These are phyloP conservation scores for Brachypodium distachyon DNA, from an alignment of 202 grass and related monocot genomes.

Conservation along the genomic window DNA sequence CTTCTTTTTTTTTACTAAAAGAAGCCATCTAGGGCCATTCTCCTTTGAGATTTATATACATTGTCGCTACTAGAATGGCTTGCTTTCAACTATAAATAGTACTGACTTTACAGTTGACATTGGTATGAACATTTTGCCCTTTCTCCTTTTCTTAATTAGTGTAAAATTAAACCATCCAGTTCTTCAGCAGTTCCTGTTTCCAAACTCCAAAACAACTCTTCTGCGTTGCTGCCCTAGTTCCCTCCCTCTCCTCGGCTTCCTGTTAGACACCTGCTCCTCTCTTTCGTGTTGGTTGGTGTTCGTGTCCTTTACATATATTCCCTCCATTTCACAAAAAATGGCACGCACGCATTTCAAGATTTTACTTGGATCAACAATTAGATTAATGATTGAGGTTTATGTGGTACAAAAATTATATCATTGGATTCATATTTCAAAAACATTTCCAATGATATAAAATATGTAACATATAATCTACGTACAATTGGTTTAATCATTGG, in stretches of 20 bases:
- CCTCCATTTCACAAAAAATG: no score
- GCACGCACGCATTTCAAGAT: no score
- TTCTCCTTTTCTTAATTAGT: not conserved
- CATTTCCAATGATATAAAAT: no score
- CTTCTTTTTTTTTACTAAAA: no score
- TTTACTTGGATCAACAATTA: no score
- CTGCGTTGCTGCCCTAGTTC: not conserved
- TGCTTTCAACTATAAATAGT: not conserved
- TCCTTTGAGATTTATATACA: not conserved
- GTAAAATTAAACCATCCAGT: constrained; percentile 10
- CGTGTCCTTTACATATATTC: not conserved
- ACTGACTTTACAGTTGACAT: not conserved
- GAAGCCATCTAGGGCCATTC: not conserved
- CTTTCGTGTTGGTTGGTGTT: constrained; percentile 8
- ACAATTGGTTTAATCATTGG: no score
- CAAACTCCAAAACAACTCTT: constrained; percentile 16
- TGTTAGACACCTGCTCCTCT: not conserved
- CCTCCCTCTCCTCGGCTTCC: constrained; percentile 7
- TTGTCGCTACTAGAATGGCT: not conserved
- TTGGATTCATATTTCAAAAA: no score
- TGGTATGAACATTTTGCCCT: not conserved
- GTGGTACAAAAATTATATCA: no score
- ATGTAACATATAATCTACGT: no score
- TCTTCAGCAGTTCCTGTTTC: constrained; percentile 18
- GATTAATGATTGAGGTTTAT: no score